Evolutionary conservation across 441 rosid species (phyloP), one percentile per base, ranked within the genome.

Genomic region (Oxalis stricta): DNA sequence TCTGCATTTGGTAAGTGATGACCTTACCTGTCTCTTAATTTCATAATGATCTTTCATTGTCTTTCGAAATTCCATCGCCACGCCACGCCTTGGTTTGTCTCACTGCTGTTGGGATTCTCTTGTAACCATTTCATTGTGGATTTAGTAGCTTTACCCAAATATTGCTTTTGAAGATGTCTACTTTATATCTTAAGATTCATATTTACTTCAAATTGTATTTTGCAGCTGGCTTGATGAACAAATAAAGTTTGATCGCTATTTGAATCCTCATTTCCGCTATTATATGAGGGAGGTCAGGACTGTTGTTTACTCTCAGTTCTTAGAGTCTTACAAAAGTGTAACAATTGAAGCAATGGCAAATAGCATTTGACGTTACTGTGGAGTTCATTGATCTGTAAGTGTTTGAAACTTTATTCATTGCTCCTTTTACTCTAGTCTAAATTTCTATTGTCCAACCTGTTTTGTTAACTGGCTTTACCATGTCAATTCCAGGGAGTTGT

Each of bases 221-320:
- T 53, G 43, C 70, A 92, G 99, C 94, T 71, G 95, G 92, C 46
- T 61, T 87, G 64, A 65, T 79, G 95, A 84, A 55, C 99, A 82
- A 52, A 82, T 87, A 51, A 92, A 81, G 59, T 66, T 82, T 68
- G 99, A 87, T 53, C 79, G 92, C 2, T 87, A 92, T 60, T 64
- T 92, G 77, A 75, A 82, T 68, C 89, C 95, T 13, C 97, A 92
- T 58, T 87, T 84, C 72, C 87, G 99, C 2, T 92, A 81, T 61
- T 87, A 84, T 83, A 92, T 92, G 99, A 77, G 97, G 65, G 99
- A 92, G 72, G 77, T 92, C 41, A 78, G 99, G 60, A 79, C 76
- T 2, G 95, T 87, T 11, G 82, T 92, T 6, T 92, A 87, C 67
- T 92, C 92, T 16, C 97, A 92, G 61, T 92, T 84, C 61, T 48